phyloP scores from a whole-genome alignment of 176 grass and related monocot genomes.

The Puya raimondii region DNA sequence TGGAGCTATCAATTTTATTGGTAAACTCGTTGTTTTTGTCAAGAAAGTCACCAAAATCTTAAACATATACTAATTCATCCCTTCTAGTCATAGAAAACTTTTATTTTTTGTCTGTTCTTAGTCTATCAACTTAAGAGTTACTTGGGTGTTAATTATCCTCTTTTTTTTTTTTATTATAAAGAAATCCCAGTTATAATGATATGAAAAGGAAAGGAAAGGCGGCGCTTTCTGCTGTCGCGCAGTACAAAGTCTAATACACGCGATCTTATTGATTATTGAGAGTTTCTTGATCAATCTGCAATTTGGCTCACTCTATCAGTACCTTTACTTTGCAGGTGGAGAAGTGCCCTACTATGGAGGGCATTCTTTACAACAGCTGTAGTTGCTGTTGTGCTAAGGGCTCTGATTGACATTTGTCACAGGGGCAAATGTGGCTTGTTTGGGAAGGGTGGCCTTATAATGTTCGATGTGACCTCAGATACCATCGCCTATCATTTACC shows the following conservation, averaged over 20 bases:
- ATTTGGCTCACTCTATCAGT: not conserved
- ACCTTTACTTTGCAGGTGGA: slow-evolving; percentile 56
- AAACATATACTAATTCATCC: too few relatives aligned
- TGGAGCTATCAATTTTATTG: too few relatives aligned
- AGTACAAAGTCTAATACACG: not conserved
- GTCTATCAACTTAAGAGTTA: too few relatives aligned
- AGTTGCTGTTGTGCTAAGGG: slow-evolving; percentile 69
- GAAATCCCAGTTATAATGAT: too few relatives aligned
- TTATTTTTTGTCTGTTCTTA: too few relatives aligned
- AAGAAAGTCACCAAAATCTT: too few relatives aligned
- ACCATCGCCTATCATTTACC: slow-evolving; percentile 47
- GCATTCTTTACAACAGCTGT: slow-evolving; percentile 91
- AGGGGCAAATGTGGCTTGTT: slow-evolving; percentile 84
- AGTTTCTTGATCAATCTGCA: not conserved
- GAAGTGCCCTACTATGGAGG: slow-evolving; percentile 89
- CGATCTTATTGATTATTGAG: not conserved
- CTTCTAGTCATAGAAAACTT: not conserved
- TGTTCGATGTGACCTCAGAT: slow-evolving; percentile 86
- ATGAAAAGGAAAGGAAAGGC: not conserved
- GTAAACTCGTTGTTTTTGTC: too few relatives aligned
- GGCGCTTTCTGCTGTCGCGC: not conserved
- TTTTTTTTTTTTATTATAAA: too few relatives aligned
- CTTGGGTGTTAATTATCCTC: too few relatives aligned
- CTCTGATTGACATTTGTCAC: slow-evolving; percentile 74
- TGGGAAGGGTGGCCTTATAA: slow-evolving; percentile 93